Base-by-base conservation (phyloP, 2,329 filamentous ascomycete species). In the Chaetomium olivaceum region DNA sequence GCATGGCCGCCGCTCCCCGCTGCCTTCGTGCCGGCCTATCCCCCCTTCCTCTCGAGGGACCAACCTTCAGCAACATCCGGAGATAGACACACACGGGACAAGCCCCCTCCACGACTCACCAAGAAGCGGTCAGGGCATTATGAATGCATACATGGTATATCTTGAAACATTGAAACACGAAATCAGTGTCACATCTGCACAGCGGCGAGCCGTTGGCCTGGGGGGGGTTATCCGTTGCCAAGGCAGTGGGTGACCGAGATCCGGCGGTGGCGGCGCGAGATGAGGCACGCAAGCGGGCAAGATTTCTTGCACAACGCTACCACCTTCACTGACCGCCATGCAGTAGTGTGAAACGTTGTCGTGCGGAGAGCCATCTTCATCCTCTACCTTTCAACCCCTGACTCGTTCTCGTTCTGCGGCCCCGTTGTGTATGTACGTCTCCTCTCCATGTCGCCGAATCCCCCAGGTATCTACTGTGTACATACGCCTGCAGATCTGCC, bases 281-380 rank as follows among this genome's bases (percentile, higher is more conserved):
- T 66, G 64, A 66, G 54, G 64, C 59, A 62, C 46, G 59, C 59
- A 59, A 59, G 59, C 59, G 59, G 27, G 59, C 27, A 25, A 25
- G 31, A 58, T 33, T 46, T 43, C 46, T 58, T 54, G 25, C 33
- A 36, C 56, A 33, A 23, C 25, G 36, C 36, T 48, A 27, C 25
- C 5, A 16, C 39, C 48, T n/a, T 14, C 25, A 1, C 27, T 50
- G 27, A 29, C n/a, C 16, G 36, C 14, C 39, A 21, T 48, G 56
- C 56, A 58, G 56, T 48, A 55, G 52, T 55, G 52, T 43, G 25
- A 21, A 59, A 23, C 33, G 21, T 43, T 57, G 21, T 57, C 33
- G 55, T 21, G 55, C 27, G 31, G 36, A 25, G 57, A 50, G 58
- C 27, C 58, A 43, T 57, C 21, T 3, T 36, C 23, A 19, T 27